A percentile compares a stretch with the other conserved stretches of the same genome.
Evolutionary conservation across 192 early-diverging fungal genomes (phyloP).

Genomic region (Dimargaris xerosporica): DNA sequence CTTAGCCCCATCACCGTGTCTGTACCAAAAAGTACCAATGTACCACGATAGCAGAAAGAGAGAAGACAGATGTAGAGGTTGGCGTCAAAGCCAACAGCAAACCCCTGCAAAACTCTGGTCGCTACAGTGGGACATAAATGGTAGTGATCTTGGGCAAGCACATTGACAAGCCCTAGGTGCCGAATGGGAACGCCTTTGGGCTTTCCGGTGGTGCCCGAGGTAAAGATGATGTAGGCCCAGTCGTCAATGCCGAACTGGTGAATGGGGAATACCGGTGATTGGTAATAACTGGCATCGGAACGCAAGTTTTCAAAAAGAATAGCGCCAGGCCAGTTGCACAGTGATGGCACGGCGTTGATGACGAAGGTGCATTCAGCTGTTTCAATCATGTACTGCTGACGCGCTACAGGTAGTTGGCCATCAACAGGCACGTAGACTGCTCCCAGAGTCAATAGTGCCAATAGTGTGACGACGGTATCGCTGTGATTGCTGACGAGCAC

Average conservation of each 20-base stretch:
- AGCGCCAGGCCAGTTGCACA: too few species aligned
- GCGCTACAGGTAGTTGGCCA: neutral
- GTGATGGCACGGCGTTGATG: neutral
- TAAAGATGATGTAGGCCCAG: constrained; percentile 1
- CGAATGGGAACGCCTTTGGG: neutral
- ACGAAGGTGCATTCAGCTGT: neutral
- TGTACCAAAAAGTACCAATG: neutral
- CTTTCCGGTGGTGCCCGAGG: constrained; percentile 3
- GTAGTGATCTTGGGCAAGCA: neutral
- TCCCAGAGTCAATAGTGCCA: neutral
- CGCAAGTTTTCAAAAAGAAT: neutral
- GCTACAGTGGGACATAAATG: neutral
- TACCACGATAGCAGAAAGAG: neutral
- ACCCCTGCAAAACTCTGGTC: neutral
- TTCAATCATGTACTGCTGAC: neutral
- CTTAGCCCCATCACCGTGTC: neutral
- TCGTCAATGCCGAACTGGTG: neutral
- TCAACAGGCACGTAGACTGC: neutral
- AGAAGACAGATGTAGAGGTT: neutral
- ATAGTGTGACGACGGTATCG: neutral
- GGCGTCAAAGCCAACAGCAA: neutral
- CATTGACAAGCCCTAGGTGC: neutral
- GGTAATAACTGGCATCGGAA: too few species aligned
- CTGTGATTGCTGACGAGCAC: neutral
- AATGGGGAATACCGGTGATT: too few species aligned